A percentile compares a stretch with the other conserved stretches of the same genome.
phyloP scores from a whole-genome alignment of 2,329 filamentous ascomycete species.

The Pyrenochaeta sp. region DNA sequence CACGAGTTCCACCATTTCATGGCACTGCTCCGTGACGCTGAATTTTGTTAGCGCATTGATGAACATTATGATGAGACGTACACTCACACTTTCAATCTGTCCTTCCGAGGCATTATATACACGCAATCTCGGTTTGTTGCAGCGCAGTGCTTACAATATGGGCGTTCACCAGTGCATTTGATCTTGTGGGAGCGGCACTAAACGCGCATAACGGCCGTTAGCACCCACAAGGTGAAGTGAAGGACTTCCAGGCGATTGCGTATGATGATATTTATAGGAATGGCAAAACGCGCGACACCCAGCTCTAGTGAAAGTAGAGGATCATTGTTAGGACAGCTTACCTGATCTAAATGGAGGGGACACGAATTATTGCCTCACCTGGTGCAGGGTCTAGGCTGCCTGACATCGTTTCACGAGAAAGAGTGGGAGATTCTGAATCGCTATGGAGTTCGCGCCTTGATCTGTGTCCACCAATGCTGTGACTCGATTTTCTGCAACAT shows the following conservation, averaged over 20 bases:
- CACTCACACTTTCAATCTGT: constrained; percentile 48
- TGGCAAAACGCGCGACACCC: not conserved
- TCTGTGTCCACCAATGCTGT: constrained; percentile 1
- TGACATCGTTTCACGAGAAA: constrained; percentile 5
- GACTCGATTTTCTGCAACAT: not conserved
- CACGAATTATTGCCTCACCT: too few relatives aligned
- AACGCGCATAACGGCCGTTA: constrained; percentile 15
- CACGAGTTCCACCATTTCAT: constrained; percentile 37
- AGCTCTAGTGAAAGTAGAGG: not conserved
- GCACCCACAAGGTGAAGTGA: constrained; percentile 8
- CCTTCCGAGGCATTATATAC: constrained; percentile 51
- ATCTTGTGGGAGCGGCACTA: constrained; percentile 52
- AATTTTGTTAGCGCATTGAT: constrained; percentile 16
- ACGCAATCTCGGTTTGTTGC: constrained; percentile 44
- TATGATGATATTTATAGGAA: not conserved
- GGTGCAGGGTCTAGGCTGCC: not conserved
- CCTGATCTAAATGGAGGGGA: too few relatives aligned
- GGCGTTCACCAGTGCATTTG: constrained; percentile 51
- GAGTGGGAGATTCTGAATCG: not conserved
- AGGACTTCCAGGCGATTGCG: constrained; percentile 4
- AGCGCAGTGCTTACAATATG: constrained; percentile 49
- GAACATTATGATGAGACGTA: not conserved
- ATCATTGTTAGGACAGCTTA: too few relatives aligned
- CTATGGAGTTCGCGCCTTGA: not conserved
- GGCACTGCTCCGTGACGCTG: constrained; percentile 41